Conservation (phyloP, 345 rosid species). For the Garcia nutans region DNA sequence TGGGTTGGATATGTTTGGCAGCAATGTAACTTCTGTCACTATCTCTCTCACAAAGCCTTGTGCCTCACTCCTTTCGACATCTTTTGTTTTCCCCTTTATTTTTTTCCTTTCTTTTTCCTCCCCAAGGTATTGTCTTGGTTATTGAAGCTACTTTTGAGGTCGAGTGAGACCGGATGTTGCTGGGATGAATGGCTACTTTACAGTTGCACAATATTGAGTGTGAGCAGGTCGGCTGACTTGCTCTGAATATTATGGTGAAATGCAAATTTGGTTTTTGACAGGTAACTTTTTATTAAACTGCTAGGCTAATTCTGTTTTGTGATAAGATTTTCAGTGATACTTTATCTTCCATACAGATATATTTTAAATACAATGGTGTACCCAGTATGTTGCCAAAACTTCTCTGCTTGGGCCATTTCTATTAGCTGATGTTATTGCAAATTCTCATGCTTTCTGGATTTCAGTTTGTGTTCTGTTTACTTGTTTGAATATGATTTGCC, state of each 20-base stretch:
- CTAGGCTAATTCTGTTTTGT: slow-evolving; percentile 7
- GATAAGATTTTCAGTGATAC: neutral
- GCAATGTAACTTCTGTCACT: neutral
- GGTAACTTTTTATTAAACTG: slow-evolving; percentile 33
- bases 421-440: neutral
- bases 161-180: slow-evolving; percentile 28
- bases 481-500: neutral
- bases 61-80: slow-evolving; percentile 12
- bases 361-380: neutral
- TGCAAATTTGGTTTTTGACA: slow-evolving; percentile 31
- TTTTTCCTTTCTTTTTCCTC: neutral
- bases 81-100: neutral
- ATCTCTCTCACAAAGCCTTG: neutral
- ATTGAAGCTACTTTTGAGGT: slow-evolving; percentile 28
- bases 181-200: slow-evolving; percentile 14
- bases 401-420: neutral
- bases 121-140: slow-evolving; percentile 26
- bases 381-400: neutral
- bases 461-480: neutral
- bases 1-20: slow-evolving; percentile 8
- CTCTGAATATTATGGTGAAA: slow-evolving; percentile 26
- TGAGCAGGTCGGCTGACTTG: slow-evolving; percentile 33
- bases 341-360: neutral
- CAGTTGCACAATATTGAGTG: slow-evolving; percentile 28
- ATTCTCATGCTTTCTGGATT: neutral